Base-by-base conservation (phyloP, 139 green algal genomes). In the Chlorella sp. region DNA sequence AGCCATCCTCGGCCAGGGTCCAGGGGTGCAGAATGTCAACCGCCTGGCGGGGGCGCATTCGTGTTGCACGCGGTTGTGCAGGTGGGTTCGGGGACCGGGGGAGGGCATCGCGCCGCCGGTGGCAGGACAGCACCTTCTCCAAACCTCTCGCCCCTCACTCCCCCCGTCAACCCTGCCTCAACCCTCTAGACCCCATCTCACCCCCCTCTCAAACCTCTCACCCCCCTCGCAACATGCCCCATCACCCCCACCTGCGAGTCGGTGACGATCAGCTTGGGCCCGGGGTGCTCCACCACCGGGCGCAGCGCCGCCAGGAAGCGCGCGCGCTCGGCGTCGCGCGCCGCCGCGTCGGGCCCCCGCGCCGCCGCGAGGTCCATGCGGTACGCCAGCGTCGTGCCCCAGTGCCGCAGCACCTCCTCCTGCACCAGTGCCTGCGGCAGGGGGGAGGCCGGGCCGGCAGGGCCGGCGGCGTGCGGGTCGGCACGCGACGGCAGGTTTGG, bases 11-110 rank as follows among this genome's bases (percentile, higher is more conserved):
- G 67, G 84, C 75, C 56, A 88, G 64, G 0, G 87, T 92, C 87
- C 87, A 92, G 38, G 87, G 86, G 74, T 89, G 85, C 61, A 92
- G 72, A 21, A 92, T 82, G 79, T 92, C 87, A 56, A 92, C 77
- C 0, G 87, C 87, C 86, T 91, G 82, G 14, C 1, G 81, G 45
- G 50, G 50, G 29, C 61, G 36, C 14, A 33, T n/a, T n/a, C n/a
- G n/a, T n/a, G n/a, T n/a, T n/a, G n/a, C n/a, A n/a, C n/a, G n/a
- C n/a, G n/a, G n/a, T n/a, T n/a, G n/a, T n/a, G n/a, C n/a, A n/a
- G n/a, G n/a, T n/a, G n/a, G n/a, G n/a, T n/a, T n/a, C n/a, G n/a
- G n/a, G n/a, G n/a, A n/a, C n/a, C n/a, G n/a, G n/a, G n/a, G n/a
- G n/a, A n/a, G n/a, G n/a, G n/a, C n/a, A n/a, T n/a, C n/a, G n/a